Evolutionary conservation across 1,139 yeast species (phyloP), one percentile per base, ranked within the genome.

Genomic region (Protomyces inundatus): DNA sequence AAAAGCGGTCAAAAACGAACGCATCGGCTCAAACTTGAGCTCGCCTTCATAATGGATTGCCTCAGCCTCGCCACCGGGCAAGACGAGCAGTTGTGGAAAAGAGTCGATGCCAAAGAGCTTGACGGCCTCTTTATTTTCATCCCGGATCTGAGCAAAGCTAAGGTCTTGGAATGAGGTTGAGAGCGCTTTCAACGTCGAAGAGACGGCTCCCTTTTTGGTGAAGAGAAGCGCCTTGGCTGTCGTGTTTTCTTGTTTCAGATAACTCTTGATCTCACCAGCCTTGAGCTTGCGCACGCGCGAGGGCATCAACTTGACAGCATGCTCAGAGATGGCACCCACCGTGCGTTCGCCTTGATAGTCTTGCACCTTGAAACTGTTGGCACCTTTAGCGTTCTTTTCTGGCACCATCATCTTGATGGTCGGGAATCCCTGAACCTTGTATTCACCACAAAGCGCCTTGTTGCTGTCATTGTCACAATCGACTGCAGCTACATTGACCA

Each of bases 381-480:
- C 48, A 32, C 61, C 64, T 4, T 45, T 16, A 33, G 32, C 32
- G 45, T 51, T 36, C 32, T 32, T 35, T 30, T 46, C 37, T 6
- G 61, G 55, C 10, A 52, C 36, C 54, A 64, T 90, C 69, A 90
- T 81, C 74, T 88, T 81, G 71, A 91, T 79, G 66, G 97, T 91
- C 77, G 98, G 98, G 82, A 88, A 91, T 68, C 97, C 97, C 71
- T 83, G 80, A 71, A 91, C 86, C 52, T 66, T 67, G 58, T 62
- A 60, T 33, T 54, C 34, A 16, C 62, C 55, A 36, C 66, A 64
- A 7, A 64, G n/a, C 7, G 53, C n/a, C 12, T 45, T 53, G 36
- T 61, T 62, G 36, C 37, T 30, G 7, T 55, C 65, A 6, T 66
- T 59, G 23, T 61, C 61, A 14, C 67, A 65, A 32, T 66, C 64